phyloP scores from a whole-genome alignment of 140 eudicot genomes.

The Cichorium intybus region DNA sequence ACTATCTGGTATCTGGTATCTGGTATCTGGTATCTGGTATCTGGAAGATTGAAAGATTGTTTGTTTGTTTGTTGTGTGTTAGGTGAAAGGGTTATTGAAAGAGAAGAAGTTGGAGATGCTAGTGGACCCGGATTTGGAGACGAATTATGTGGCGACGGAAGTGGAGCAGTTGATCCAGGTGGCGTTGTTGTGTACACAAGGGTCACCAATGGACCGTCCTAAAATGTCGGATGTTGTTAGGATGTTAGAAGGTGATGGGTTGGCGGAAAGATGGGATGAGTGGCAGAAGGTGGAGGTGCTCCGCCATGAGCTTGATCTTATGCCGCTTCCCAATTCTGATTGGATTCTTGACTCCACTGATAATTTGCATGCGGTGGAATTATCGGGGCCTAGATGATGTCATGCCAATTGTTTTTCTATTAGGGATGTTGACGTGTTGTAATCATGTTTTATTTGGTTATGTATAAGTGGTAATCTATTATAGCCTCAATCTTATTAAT shows the following conservation, averaged over 20 bases:
- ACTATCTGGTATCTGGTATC: not conserved
- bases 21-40: not conserved
- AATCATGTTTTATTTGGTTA: not conserved
- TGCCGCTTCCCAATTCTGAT: slow-evolving; percentile 68
- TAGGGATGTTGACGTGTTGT: slow-evolving; percentile 14
- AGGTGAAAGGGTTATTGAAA: slow-evolving; percentile 88
- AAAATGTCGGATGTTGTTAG: slow-evolving; percentile 91
- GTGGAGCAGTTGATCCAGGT: slow-evolving; percentile 94
- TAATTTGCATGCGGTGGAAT: slow-evolving; percentile 76
- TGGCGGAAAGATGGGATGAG: slow-evolving; percentile 92
- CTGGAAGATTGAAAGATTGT: no score
- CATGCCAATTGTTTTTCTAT: no score
- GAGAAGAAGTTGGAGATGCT: slow-evolving; percentile 85
- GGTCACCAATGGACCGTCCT: slow-evolving; percentile 82
- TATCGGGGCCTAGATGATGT: slow-evolving; percentile 86
- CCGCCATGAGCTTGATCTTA: slow-evolving; percentile 69
- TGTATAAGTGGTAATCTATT: slow-evolving; percentile 8
- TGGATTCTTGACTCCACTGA: slow-evolving; percentile 92
- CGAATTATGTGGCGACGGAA: slow-evolving; percentile 57
- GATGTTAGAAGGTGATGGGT: slow-evolving; percentile 89
- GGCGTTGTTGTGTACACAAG: slow-evolving; percentile 80
- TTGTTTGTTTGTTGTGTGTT: not conserved
- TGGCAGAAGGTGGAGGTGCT: slow-evolving; percentile 89
- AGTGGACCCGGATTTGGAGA: slow-evolving; percentile 79
- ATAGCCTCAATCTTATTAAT: slow-evolving; percentile 1